These are phyloP conservation scores for Paspalum vaginatum DNA, from an alignment of 176 grass and related monocot genomes.

Conservation along the genomic window DNA sequence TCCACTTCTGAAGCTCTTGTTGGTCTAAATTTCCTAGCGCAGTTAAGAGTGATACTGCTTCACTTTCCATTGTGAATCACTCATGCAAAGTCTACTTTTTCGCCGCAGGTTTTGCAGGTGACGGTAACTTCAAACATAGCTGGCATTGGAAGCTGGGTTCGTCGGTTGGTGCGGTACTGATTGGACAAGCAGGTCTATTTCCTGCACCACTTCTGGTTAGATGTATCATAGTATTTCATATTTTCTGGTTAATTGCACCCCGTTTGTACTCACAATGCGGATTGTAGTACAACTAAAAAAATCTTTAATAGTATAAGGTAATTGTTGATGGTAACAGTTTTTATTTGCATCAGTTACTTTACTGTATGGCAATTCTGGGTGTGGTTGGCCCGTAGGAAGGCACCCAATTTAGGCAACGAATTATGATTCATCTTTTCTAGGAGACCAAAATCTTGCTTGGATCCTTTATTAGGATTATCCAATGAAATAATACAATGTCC, in stretches of 20 bases:
- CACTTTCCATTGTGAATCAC: background rate
- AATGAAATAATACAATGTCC: background rate
- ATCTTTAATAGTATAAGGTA: background rate
- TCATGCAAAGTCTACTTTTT: background rate
- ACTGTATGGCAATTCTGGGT: background rate
- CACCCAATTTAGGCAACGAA: background rate
- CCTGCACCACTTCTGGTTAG: background rate
- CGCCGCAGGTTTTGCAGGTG: constrained; percentile 29
- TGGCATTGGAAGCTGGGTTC: constrained; percentile 33
- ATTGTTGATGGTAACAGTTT: background rate
- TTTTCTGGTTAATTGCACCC: background rate
- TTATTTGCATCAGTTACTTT: background rate
- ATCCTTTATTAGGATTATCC: background rate
- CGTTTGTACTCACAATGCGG: background rate
- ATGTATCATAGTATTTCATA: background rate
- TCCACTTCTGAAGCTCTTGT: background rate
- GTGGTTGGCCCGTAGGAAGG: background rate
- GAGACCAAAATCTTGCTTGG: background rate
- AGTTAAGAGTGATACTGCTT: background rate
- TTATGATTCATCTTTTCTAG: no score
- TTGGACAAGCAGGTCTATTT: constrained; percentile 57
- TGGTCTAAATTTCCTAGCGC: background rate
- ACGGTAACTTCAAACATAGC: constrained; percentile 25
- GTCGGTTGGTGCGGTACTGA: constrained; percentile 43
- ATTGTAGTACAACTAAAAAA: background rate